These are phyloP conservation scores for Colletotrichum melonis DNA, from an alignment of 2,329 filamentous ascomycete species.

Conservation along the genomic window DNA sequence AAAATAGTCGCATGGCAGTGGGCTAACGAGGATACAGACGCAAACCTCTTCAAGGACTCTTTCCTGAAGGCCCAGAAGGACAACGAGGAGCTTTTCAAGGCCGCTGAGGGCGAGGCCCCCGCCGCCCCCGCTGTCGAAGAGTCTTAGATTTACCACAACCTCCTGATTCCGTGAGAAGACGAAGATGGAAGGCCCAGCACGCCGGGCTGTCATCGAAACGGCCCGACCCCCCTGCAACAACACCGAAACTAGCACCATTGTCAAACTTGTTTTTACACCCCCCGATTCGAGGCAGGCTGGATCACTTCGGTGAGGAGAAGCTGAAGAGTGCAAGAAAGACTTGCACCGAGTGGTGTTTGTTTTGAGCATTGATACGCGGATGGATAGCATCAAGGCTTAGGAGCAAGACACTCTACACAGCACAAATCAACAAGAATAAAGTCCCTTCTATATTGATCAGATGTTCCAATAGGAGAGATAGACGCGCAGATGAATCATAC, in stretches of 20 bases:
- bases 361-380: constrained; percentile 25
- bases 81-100: constrained; percentile 87
- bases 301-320: constrained; percentile 21
- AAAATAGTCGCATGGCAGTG: neutral
- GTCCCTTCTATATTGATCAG: constrained; percentile 27
- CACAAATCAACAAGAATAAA: constrained; percentile 28
- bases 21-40: constrained; percentile 70
- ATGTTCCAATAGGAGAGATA: constrained; percentile 14
- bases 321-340: constrained; percentile 34
- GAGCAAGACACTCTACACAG: constrained; percentile 35
- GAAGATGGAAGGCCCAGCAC: constrained; percentile 13
- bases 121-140: constrained; percentile 40
- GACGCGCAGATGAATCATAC: constrained; percentile 25
- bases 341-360: constrained; percentile 35
- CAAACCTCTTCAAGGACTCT: constrained; percentile 96
- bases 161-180: neutral
- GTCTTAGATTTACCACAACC: constrained; percentile 16
- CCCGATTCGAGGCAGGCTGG: constrained; percentile 22
- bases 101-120: constrained; percentile 48
- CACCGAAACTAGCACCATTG: constrained; percentile 31
- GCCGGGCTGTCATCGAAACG: neutral
- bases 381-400: constrained; percentile 35
- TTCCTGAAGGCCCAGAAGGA: constrained; percentile 98
- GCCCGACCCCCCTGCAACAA: constrained; percentile 11
- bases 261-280: constrained; percentile 26